Conservation (phyloP, 352 stramenopile genomes). For the Phytophthora litchii region DNA sequence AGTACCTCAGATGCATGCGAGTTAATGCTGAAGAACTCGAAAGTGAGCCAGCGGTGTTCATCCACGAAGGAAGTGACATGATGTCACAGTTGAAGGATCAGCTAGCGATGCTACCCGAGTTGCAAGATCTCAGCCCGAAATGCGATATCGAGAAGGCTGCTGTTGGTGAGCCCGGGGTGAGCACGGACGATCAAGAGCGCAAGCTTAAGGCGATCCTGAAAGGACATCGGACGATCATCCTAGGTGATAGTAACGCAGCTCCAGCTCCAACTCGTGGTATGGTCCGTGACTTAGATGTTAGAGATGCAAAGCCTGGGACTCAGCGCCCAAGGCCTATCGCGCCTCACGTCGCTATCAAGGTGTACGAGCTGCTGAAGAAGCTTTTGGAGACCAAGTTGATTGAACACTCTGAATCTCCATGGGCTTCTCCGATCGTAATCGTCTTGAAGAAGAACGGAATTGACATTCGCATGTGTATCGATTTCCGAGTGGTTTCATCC, state of each 20-base stretch:
- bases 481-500: slow-evolving; percentile 25
- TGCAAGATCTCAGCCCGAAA: too few species aligned
- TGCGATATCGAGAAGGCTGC: too few species aligned
- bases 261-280: background rate
- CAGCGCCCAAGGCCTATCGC: background rate
- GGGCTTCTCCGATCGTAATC: slow-evolving; percentile 2
- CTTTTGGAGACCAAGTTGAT: slow-evolving; percentile 2
- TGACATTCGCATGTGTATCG: slow-evolving; percentile 24
- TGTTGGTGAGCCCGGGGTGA: too few species aligned
- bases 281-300: background rate
- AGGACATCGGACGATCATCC: background rate
- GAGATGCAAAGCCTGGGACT: background rate
- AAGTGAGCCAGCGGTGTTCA: too few species aligned
- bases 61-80: too few species aligned
- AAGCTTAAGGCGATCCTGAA: too few species aligned
- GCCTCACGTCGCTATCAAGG: slow-evolving; percentile 1
- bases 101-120: too few species aligned
- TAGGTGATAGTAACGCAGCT: background rate
- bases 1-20: too few species aligned
- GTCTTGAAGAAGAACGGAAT: slow-evolving; percentile 11
- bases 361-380: slow-evolving; percentile 9
- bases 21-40: too few species aligned
- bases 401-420: background rate
- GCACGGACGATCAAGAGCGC: too few species aligned
- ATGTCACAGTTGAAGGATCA: too few species aligned